phyloP scores from a whole-genome alignment of 257 asterid species.

The Echium plantagineum region DNA sequence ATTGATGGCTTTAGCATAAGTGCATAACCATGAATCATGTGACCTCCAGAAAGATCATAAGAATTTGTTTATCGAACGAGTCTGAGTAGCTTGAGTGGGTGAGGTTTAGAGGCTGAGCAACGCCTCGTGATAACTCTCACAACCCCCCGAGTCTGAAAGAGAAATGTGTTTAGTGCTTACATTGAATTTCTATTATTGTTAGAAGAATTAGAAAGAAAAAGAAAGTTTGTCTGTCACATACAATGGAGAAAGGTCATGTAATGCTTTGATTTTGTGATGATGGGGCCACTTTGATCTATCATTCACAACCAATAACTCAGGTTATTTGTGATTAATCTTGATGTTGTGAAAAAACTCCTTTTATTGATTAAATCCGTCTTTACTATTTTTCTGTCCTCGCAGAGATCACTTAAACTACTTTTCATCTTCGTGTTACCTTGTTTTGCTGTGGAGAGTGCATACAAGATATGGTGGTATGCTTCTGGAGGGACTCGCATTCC shows the following conservation, averaged over 20 bases:
- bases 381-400: conserved; percentile 16
- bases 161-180: no score
- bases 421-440: conserved; percentile 77
- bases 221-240: background rate
- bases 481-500: conserved; percentile 81
- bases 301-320: background rate
- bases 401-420: conserved; percentile 79
- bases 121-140: no score
- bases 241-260: background rate
- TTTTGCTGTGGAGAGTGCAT: conserved; percentile 46
- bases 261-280: background rate
- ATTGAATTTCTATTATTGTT: no score
- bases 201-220: background rate
- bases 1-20: no score
- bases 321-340: background rate
- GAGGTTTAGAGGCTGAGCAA: no score
- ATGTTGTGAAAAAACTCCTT: background rate
- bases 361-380: background rate
- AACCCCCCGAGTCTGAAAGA: no score
- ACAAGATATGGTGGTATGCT: conserved; percentile 93
- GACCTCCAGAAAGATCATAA: no score
- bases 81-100: no score
- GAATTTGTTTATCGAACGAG: no score
- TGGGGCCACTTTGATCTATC: background rate
- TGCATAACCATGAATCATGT: no score